Conservation (phyloP, 1,284 basidiomycete genomes). For the Coniferiporia weirii region DNA sequence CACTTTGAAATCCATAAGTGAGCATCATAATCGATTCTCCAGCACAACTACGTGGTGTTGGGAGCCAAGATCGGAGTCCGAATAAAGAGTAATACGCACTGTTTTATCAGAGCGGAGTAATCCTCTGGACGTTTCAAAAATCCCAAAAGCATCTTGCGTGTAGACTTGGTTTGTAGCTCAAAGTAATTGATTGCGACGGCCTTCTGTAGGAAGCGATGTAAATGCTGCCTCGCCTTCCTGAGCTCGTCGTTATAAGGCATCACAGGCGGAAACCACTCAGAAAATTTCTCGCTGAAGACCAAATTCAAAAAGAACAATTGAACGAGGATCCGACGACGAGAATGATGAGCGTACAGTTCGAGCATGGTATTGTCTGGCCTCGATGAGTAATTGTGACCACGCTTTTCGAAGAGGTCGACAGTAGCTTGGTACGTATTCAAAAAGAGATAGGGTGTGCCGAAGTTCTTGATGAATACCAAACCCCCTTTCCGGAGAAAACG, state of each 20-base stretch:
- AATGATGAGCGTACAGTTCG: background rate
- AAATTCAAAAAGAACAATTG: background rate
- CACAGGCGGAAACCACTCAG: background rate
- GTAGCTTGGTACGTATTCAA: slow-evolving; percentile 22
- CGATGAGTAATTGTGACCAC: slow-evolving; percentile 22
- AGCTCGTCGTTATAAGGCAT: slow-evolving; percentile 10
- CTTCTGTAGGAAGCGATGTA: slow-evolving; percentile 5
- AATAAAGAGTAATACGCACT: background rate
- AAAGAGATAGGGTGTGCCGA: slow-evolving; percentile 21
- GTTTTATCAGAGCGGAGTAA: background rate
- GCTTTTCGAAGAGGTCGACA: slow-evolving; percentile 23
- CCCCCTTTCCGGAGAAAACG: slow-evolving; percentile 15
- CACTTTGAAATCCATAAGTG: slow-evolving; percentile 12
- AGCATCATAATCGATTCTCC: slow-evolving; percentile 10
- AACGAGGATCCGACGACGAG: too few relatives aligned
- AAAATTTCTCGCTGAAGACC: background rate
- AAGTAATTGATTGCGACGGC: background rate
- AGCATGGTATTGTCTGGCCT: slow-evolving; percentile 18
- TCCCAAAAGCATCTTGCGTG: background rate
- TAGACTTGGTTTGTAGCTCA: background rate
- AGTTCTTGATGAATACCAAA: slow-evolving; percentile 20
- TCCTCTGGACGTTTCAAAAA: background rate
- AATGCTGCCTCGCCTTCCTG: background rate
- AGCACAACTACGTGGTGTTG: background rate
- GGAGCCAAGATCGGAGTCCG: background rate